Conservation (phyloP, 495 filamentous ascomycete species). For the Physcia stellaris region DNA sequence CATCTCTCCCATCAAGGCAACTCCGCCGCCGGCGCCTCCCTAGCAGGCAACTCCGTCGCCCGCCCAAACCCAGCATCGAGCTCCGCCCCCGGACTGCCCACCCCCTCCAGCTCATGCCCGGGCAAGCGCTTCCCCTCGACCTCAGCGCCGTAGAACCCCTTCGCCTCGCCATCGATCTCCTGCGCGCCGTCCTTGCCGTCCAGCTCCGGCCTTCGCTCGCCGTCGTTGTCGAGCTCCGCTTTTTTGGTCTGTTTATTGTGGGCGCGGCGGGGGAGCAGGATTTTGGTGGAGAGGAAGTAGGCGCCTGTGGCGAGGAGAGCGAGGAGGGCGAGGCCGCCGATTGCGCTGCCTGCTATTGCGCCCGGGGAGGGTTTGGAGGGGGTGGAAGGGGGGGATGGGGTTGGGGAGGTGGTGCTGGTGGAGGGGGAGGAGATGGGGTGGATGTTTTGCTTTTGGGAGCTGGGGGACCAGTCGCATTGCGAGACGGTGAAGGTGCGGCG, state of each 20-base stretch:
- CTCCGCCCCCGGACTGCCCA: not conserved
- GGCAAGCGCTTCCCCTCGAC: slow-evolving; percentile 3
- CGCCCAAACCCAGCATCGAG: slow-evolving; percentile 1
- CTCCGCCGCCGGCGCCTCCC: not conserved
- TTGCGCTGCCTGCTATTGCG: not conserved
- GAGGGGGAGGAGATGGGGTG: slow-evolving; percentile 9
- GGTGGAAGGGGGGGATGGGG: not conserved
- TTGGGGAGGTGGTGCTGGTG: not conserved
- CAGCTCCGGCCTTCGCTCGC: slow-evolving; percentile 6
- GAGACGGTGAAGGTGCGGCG: slow-evolving; percentile 15
- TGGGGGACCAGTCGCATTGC: slow-evolving; percentile 8
- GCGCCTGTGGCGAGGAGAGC: not conserved
- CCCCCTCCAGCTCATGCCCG: slow-evolving; percentile 8
- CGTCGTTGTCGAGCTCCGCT: not conserved
- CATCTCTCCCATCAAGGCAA: slow-evolving; percentile 66
- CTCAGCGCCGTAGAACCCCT: not conserved
- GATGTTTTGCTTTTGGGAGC: slow-evolving; percentile 6
- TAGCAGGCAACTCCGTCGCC: not conserved
- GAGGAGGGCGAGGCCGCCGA: not conserved
- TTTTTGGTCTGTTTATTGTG: not conserved
- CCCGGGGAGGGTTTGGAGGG: not conserved
- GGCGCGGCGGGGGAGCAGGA: not conserved
- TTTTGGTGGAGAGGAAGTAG: not conserved
- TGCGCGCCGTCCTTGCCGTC: slow-evolving; percentile 5
- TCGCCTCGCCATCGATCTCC: slow-evolving; percentile 13